Conservation (phyloP, 192 early-diverging fungal genomes). For the Lobosporangium transversale region DNA sequence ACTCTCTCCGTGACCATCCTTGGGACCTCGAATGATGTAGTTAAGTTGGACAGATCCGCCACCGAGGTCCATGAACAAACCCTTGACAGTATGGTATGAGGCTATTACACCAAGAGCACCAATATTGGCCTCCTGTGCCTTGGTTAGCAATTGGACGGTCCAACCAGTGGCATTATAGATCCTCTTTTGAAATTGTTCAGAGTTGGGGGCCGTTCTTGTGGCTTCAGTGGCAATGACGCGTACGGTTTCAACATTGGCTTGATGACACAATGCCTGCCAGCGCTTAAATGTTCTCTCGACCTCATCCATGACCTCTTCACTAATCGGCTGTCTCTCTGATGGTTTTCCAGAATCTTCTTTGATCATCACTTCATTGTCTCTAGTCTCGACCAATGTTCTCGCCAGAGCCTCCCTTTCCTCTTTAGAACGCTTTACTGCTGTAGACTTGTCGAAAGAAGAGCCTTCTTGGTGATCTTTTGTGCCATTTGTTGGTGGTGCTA, state of each 20-base stretch:
- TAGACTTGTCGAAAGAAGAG: neutral
- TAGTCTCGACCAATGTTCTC: slow-evolving; percentile 27
- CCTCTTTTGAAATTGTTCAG: slow-evolving; percentile 51
- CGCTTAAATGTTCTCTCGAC: slow-evolving; percentile 60
- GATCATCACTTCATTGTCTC: slow-evolving; percentile 16
- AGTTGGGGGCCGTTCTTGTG: slow-evolving; percentile 62
- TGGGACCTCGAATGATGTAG: slow-evolving; percentile 55
- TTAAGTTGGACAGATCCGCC: slow-evolving; percentile 68
- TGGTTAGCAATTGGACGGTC: slow-evolving; percentile 51
- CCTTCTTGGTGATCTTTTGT: neutral
- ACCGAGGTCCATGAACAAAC: slow-evolving; percentile 65
- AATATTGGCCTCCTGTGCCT: slow-evolving; percentile 62
- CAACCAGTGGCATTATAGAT: slow-evolving; percentile 59
- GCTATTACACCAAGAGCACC: slow-evolving; percentile 63
- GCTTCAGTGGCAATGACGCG: slow-evolving; percentile 68
- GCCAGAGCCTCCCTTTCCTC: slow-evolving; percentile 9
- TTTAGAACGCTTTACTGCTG: neutral
- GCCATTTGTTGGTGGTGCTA: neutral
- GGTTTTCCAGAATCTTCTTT: neutral
- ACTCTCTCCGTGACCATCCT: slow-evolving; percentile 24
- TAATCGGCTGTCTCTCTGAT: slow-evolving; percentile 49
- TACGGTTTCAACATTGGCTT: slow-evolving; percentile 54
- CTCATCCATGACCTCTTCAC: slow-evolving; percentile 57
- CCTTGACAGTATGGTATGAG: slow-evolving; percentile 61
- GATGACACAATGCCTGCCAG: slow-evolving; percentile 58